Percentiles rank a stretch among this genome's conserved stretches.
These are phyloP conservation scores for Magnusiomyces suaveolens DNA, from an alignment of 1,139 yeast genomes.

Conservation along the genomic window DNA sequence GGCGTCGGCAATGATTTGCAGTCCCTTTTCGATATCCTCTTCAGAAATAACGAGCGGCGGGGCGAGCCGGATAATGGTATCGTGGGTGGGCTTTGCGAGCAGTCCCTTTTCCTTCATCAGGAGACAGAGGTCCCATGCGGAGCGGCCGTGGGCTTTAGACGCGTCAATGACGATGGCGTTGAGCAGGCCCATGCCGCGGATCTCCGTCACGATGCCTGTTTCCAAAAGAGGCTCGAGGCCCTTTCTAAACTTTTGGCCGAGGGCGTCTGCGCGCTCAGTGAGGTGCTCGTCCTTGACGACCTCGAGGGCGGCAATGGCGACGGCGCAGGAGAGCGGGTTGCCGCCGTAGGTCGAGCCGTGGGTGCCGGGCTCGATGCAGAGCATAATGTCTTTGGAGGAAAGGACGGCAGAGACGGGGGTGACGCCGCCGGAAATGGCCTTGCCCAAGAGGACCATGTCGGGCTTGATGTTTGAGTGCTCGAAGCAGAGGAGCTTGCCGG, in stretches of 20 bases:
- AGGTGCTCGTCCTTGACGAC: slow-evolving; percentile 83
- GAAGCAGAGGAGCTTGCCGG: slow-evolving; percentile 86
- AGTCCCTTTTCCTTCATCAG: slow-evolving; percentile 83
- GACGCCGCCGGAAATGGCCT: slow-evolving; percentile 94
- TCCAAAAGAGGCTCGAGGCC: slow-evolving; percentile 55
- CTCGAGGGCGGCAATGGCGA: slow-evolving; percentile 87
- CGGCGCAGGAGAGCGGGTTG: slow-evolving; percentile 89
- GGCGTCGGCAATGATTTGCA: slow-evolving; percentile 56
- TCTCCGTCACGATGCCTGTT: slow-evolving; percentile 67
- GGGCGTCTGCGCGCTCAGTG: slow-evolving; percentile 62
- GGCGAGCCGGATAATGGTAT: slow-evolving; percentile 87
- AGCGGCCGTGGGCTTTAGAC: slow-evolving; percentile 71
- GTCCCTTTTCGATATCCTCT: slow-evolving; percentile 76
- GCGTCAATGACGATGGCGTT: slow-evolving; percentile 39
- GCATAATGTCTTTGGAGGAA: slow-evolving; percentile 81
- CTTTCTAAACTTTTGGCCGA: slow-evolving; percentile 64
- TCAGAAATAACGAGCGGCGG: slow-evolving; percentile 90
- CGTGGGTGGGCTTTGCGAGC: slow-evolving; percentile 95
- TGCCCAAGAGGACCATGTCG: slow-evolving; percentile 79
- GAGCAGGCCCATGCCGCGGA: slow-evolving; percentile 79
- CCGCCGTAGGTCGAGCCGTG: slow-evolving; percentile 99
- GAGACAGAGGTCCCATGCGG: slow-evolving; percentile 94
- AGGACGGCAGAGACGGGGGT: slow-evolving; percentile 86
- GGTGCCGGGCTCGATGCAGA: slow-evolving; percentile 85
- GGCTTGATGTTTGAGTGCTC: slow-evolving; percentile 83